A percentile compares a stretch with the other conserved stretches of the same genome.
These are phyloP conservation scores for Kentomonas sorsogonicus DNA, from an alignment of 208 protist species.

Conservation along the genomic window DNA sequence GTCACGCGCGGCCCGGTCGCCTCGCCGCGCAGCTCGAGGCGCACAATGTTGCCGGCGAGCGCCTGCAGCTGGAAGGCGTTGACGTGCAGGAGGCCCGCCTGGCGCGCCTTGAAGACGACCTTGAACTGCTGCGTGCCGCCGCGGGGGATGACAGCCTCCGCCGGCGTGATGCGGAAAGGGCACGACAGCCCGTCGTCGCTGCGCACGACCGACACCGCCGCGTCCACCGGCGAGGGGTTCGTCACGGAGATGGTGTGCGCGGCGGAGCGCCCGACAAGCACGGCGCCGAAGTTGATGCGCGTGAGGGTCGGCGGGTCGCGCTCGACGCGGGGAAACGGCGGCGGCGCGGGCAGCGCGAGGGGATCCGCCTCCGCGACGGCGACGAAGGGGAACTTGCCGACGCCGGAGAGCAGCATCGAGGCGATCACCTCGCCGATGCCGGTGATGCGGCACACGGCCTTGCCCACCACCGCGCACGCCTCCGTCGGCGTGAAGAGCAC, in stretches of 20 bases:
- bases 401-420: constrained; percentile 67
- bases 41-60: constrained; percentile 59
- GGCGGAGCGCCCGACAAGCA: constrained; percentile 22
- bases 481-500: constrained; percentile 68
- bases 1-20: constrained; percentile 46
- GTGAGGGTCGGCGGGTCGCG: constrained; percentile 3
- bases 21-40: constrained; percentile 37
- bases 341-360: constrained; percentile 7
- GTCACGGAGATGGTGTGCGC: constrained; percentile 43
- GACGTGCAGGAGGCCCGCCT: constrained; percentile 27
- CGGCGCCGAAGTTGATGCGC: constrained; percentile 38
- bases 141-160: constrained; percentile 36
- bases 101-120: constrained; percentile 38
- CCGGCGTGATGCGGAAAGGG: constrained; percentile 48
- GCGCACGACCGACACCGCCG: constrained; percentile 33
- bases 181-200: constrained; percentile 26
- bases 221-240: constrained; percentile 79
- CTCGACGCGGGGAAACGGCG: not conserved
- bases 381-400: constrained; percentile 89
- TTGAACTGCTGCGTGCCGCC: constrained; percentile 36
- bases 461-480: constrained; percentile 64
- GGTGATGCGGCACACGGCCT: constrained; percentile 72
- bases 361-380: constrained; percentile 13
- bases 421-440: constrained; percentile 47
- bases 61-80: constrained; percentile 44